Base-by-base conservation (phyloP, 2,329 filamentous ascomycete genomes). In the Diplodia mutila region DNA sequence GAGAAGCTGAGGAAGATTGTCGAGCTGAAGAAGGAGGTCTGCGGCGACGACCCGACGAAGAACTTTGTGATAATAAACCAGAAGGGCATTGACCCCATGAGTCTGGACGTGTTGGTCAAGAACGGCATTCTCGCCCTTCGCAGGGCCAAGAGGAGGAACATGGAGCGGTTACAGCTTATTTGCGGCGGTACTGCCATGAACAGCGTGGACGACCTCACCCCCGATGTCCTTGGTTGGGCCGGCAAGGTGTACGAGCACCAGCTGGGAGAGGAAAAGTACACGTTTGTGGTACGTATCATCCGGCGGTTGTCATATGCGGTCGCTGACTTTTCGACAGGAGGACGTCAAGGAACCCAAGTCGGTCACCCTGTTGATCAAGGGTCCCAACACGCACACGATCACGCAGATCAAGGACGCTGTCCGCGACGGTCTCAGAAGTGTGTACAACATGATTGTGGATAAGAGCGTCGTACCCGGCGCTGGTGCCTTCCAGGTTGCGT, bases 371-470 rank as follows among this genome's bases (percentile, higher is more conserved):
- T 86, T 99, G 75, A 98, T 99, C 85, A 99, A 98, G 85, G 95
- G 95, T 27, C 95, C 95, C 71, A 99, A 99, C 81, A 86, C 90
- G 76, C 95, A 99, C 84, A 98, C 94, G 69, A 99, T 99, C 75
- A 89, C 91, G 16, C 95, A 99, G 81, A 93, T 99, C 76, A 97
- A 93, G 72, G 95, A 99, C 78, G 95, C 95, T 2, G 95, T 98
- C 53, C 89, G 95, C 65, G 95, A 99, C 78, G 95, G 95, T 70
- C 86, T 99, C 72, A 89, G 95, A 76, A 97, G 93, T 78, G 95
- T 98, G 61, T 98, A 97, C 87, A 99, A 99, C 85, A 97, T 97
- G 86, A 98, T 99, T 79, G 94, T 98, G n/a, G 95, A 99, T 79
- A 89, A 90, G 81, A 94, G 91, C 73, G 95, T 99, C 23, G 93